Percentiles rank a stretch among this genome's conserved stretches.
phyloP scores from a whole-genome alignment of 768 basidiomycete species.

The Phanerochaete carnosa region DNA sequence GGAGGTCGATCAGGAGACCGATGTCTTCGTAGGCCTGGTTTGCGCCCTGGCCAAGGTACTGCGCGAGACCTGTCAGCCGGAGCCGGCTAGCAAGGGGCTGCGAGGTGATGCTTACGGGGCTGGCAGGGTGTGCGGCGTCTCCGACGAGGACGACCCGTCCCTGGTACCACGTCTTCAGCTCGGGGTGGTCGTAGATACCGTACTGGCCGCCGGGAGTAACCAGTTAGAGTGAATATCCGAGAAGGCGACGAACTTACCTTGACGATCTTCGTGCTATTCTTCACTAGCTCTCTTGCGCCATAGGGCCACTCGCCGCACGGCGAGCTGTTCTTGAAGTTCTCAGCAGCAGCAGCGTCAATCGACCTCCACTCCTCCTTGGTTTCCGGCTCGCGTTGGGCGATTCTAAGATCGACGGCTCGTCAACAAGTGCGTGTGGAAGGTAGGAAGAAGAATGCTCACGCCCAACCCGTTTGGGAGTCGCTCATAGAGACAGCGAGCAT shows the following conservation, averaged over 20 bases:
- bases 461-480: background rate
- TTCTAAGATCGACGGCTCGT: conserved; percentile 15
- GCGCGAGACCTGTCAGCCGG: background rate
- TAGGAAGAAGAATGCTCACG: background rate
- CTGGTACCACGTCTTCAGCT: conserved; percentile 37
- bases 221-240: background rate
- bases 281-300: conserved; percentile 25
- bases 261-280: conserved; percentile 21
- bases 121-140: conserved; percentile 45
- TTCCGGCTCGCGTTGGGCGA: conserved; percentile 34
- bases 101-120: conserved; percentile 30
- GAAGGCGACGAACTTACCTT: conserved; percentile 18
- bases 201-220: conserved; percentile 23
- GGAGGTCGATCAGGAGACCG: conserved; percentile 32
- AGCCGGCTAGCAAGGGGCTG: background rate
- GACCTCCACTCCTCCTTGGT: conserved; percentile 40
- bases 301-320: conserved; percentile 21
- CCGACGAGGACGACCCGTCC: conserved; percentile 41
- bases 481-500: background rate
- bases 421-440: background rate
- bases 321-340: conserved; percentile 21
- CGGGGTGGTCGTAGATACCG: conserved; percentile 43
- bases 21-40: conserved; percentile 43
- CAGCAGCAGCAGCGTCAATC: conserved; percentile 18
- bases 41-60: conserved; percentile 46